Percentiles rank a stretch among this genome's conserved stretches.
phyloP scores from a whole-genome alignment of 495 filamentous ascomycete genomes.

The Penicillium mononematosum region DNA sequence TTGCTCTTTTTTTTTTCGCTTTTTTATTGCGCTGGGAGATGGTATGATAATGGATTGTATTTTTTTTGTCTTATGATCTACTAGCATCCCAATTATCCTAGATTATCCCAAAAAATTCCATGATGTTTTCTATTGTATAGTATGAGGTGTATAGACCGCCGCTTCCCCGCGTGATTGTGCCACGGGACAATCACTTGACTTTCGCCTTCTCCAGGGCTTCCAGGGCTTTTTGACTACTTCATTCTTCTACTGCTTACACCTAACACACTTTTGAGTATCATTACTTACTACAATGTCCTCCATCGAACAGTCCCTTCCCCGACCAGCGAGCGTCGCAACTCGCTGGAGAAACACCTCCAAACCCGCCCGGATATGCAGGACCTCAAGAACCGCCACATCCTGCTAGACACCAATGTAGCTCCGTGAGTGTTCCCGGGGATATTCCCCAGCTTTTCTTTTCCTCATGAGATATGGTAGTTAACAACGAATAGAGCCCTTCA shows the following conservation, averaged over 20 bases:
- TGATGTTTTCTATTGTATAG: neutral
- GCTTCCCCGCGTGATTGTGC: slow-evolving; percentile 23
- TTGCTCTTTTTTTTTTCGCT: slow-evolving; percentile 1
- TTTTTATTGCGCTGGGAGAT: slow-evolving; percentile 1
- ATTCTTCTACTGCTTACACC: neutral
- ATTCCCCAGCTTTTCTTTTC: neutral
- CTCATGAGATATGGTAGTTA: neutral
- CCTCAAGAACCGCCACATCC: slow-evolving; percentile 71
- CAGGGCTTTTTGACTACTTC: neutral
- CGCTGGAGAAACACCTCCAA: slow-evolving; percentile 82
- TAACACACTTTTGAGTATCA: slow-evolving; percentile 4
- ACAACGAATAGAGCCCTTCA: slow-evolving; percentile 54
- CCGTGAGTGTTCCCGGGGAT: slow-evolving; percentile 47
- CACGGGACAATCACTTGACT: slow-evolving; percentile 24
- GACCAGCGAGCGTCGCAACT: slow-evolving; percentile 72
- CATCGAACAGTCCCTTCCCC: slow-evolving; percentile 41
- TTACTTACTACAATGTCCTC: slow-evolving; percentile 25
- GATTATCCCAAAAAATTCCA: neutral
- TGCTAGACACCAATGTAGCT: slow-evolving; percentile 68
- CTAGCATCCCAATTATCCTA: neutral
- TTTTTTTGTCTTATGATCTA: slow-evolving; percentile 4
- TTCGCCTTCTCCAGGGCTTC: slow-evolving; percentile 1
- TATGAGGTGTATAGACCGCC: slow-evolving; percentile 1
- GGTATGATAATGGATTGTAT: neutral
- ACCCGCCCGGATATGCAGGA: slow-evolving; percentile 77